Evolutionary conservation across 257 asterid genomes (phyloP).

Genomic region (Nyctanthes arbortristis): DNA sequence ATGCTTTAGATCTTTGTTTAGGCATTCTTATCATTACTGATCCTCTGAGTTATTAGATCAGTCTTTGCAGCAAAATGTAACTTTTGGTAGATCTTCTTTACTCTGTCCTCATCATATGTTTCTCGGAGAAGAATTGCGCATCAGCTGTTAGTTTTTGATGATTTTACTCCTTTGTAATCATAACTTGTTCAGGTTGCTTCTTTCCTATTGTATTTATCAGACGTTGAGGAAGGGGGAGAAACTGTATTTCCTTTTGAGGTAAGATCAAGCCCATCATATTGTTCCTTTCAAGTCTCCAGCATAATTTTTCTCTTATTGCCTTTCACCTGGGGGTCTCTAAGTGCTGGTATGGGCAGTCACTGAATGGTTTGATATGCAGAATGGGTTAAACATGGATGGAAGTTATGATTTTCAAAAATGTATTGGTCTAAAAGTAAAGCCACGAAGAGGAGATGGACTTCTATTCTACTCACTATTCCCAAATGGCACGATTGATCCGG

Average conservation of each 20-base stretch:
- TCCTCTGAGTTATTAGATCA: neutral
- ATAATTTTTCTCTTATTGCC: neutral
- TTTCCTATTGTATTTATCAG: slow-evolving; percentile 83
- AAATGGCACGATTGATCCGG: slow-evolving; percentile 89
- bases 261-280: slow-evolving; percentile 14
- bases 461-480: slow-evolving; percentile 78
- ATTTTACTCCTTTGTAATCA: slow-evolving; percentile 13
- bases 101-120: slow-evolving; percentile 2
- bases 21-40: neutral
- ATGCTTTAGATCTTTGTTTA: neutral
- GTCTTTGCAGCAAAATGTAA: neutral
- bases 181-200: slow-evolving; percentile 72
- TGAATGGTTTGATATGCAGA: slow-evolving; percentile 46
- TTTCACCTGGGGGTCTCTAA: neutral
- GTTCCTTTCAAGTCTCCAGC: slow-evolving; percentile 12
- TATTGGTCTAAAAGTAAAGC: slow-evolving; percentile 83
- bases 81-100: neutral
- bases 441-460: slow-evolving; percentile 92
- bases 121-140: slow-evolving; percentile 2
- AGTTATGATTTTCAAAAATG: slow-evolving; percentile 64
- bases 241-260: slow-evolving; percentile 97
- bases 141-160: slow-evolving; percentile 12
- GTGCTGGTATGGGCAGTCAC: slow-evolving; percentile 5
- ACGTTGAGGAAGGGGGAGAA: slow-evolving; percentile 98
- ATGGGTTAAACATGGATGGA: slow-evolving; percentile 66